These are phyloP conservation scores for Lactuca sativa DNA, from an alignment of 129 eudicot genomes.

Conservation along the genomic window DNA sequence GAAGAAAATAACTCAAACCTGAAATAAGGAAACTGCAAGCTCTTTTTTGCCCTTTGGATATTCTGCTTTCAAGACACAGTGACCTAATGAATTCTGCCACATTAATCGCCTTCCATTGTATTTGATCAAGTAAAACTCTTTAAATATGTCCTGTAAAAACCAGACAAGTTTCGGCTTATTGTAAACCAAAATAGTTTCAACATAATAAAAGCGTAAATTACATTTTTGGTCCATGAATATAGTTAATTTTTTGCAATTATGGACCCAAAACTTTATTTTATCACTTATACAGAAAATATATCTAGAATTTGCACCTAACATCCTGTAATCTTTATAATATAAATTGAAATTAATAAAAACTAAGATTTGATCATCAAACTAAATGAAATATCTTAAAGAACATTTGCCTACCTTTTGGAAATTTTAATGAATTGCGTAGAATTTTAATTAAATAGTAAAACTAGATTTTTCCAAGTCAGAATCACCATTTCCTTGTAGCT, in stretches of 20 bases:
- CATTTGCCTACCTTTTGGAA: too few species aligned
- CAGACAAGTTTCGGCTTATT: constrained; percentile 15
- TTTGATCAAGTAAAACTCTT: constrained; percentile 93
- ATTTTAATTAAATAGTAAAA: too few species aligned
- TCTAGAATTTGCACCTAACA: too few species aligned
- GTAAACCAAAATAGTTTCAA: constrained; percentile 1
- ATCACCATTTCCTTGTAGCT: too few species aligned
- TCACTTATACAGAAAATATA: too few species aligned
- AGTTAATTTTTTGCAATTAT: not conserved
- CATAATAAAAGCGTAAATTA: not conserved
- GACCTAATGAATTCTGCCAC: constrained; percentile 99
- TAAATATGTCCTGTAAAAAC: constrained; percentile 78
- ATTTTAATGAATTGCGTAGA: too few species aligned
- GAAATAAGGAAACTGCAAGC: constrained; percentile 91
- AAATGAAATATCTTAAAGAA: too few species aligned
- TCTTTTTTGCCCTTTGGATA: constrained; percentile 89
- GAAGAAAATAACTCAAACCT: constrained; percentile 47
- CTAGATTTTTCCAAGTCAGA: too few species aligned
- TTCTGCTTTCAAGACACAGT: constrained; percentile 91
- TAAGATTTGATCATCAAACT: too few species aligned
- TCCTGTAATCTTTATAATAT: too few species aligned
- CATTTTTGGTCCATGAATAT: not conserved
- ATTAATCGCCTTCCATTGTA: constrained; percentile 92
- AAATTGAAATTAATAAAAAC: too few species aligned
- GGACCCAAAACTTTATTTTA: not conserved